phyloP scores from a whole-genome alignment of 2,329 filamentous ascomycete genomes.

The Ophiocordyceps camponoti-saundersi region DNA sequence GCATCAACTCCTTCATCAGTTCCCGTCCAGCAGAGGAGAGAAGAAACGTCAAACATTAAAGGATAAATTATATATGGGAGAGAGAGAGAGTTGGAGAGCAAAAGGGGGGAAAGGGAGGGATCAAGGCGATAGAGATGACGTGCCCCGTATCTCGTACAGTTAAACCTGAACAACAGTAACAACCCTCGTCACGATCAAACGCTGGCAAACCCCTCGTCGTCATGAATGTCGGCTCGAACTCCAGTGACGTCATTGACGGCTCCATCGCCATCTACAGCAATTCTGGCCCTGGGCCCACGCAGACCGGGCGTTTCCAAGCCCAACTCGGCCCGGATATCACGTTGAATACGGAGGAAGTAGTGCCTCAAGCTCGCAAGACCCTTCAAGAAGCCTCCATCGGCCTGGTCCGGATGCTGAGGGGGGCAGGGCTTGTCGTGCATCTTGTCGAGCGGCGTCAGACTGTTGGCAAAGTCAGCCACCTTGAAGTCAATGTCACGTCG shows the following conservation, averaged over 20 bases:
- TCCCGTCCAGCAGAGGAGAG: no score
- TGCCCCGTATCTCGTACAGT: neutral
- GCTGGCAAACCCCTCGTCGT: neutral
- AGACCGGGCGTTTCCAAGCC: constrained; percentile 22
- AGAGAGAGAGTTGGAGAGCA: no score
- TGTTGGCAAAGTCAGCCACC: constrained; percentile 97
- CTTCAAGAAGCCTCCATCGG: constrained; percentile 79
- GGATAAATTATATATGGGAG: no score
- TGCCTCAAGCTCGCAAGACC: constrained; percentile 61
- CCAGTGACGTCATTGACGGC: constrained; percentile 10
- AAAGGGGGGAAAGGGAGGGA: neutral
- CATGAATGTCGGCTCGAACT: neutral
- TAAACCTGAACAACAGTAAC: neutral
- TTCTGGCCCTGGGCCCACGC: constrained; percentile 3
- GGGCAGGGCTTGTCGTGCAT: constrained; percentile 52
- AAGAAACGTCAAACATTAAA: no score
- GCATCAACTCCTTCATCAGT: no score
- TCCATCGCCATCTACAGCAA: constrained; percentile 7
- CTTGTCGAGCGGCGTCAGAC: constrained; percentile 72
- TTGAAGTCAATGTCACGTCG: constrained; percentile 69
- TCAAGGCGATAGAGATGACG: no score
- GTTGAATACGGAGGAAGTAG: constrained; percentile 79
- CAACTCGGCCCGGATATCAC: constrained; percentile 46
- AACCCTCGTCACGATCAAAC: neutral
- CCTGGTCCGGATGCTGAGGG: constrained; percentile 60